Evolutionary conservation across 2,329 filamentous ascomycete genomes (phyloP).

Genomic region (Cladophialophora chaetospira): DNA sequence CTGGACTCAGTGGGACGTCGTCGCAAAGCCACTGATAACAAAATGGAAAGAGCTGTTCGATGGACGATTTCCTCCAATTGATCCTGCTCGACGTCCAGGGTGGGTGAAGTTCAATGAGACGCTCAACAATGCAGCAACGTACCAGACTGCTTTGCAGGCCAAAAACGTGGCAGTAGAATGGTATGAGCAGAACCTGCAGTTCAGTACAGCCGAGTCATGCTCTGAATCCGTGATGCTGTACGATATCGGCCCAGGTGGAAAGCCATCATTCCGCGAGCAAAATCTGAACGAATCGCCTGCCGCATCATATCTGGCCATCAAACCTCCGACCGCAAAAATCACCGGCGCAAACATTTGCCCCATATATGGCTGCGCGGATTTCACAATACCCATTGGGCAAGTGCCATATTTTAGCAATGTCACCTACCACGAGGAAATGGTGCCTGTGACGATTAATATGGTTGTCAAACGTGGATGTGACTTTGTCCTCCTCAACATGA

Average conservation of each 20-base stretch:
- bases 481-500: slow-evolving; percentile 34
- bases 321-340: slow-evolving; percentile 3
- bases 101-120: slow-evolving; percentile 25
- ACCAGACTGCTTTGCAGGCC: slow-evolving; percentile 36
- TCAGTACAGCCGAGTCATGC: slow-evolving; percentile 35
- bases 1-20: slow-evolving; percentile 14
- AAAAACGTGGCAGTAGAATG: slow-evolving; percentile 40
- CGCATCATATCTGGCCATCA: slow-evolving; percentile 4
- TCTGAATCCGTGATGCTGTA: slow-evolving; percentile 40
- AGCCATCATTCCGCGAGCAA: slow-evolving; percentile 12
- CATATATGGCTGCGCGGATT: slow-evolving; percentile 14
- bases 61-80: slow-evolving; percentile 37
- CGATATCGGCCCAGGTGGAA: slow-evolving; percentile 31
- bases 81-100: slow-evolving; percentile 34
- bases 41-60: slow-evolving; percentile 33
- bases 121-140: slow-evolving; percentile 23
- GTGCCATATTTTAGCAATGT: slow-evolving; percentile 42
- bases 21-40: slow-evolving; percentile 31
- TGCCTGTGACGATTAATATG: slow-evolving; percentile 62
- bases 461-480: slow-evolving; percentile 64
- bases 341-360: not conserved
- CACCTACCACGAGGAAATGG: slow-evolving; percentile 51
- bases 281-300: slow-evolving; percentile 19
- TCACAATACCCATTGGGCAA: slow-evolving; percentile 21
- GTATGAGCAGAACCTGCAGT: slow-evolving; percentile 35